Evolutionary conservation across 331 rosid genomes (phyloP).

Genomic region (Malus hybrid): DNA sequence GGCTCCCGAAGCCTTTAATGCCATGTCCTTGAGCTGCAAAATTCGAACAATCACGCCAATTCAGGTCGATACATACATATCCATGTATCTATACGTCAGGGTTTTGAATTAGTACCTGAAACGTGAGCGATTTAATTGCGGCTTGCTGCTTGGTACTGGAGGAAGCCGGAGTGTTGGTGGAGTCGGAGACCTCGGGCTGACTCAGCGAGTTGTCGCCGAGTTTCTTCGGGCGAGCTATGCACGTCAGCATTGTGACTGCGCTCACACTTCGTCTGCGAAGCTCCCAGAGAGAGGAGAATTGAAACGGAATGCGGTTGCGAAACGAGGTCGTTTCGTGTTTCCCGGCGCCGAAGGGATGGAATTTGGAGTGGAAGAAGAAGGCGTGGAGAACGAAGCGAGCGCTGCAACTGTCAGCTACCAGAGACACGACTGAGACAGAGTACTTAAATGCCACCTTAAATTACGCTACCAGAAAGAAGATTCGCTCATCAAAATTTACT

Average conservation of each 20-base stretch:
- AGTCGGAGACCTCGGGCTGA: constrained; percentile 51
- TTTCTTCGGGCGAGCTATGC: constrained; percentile 77
- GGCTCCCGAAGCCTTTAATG: constrained; percentile 75
- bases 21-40: constrained; percentile 67
- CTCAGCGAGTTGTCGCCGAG: constrained; percentile 47
- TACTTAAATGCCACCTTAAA: constrained; percentile 15
- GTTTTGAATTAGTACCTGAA: constrained; percentile 35
- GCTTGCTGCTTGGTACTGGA: constrained; percentile 39
- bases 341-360: not conserved
- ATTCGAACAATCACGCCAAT: not conserved
- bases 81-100: not conserved
- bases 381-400: constrained; percentile 10
- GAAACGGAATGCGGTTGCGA: not conserved
- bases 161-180: constrained; percentile 24
- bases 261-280: not conserved
- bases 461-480: constrained; percentile 21
- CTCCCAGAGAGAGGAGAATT: not conserved
- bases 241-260: constrained; percentile 50
- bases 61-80: not conserved
- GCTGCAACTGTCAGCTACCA: constrained; percentile 6
- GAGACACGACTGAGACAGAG: not conserved
- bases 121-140: constrained; percentile 53
- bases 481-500: constrained; percentile 16
- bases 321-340: not conserved
- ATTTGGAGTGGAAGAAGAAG: not conserved